Percentiles rank a stretch among this genome's conserved stretches.
phyloP scores from a whole-genome alignment of 176 grass and related monocot genomes.

The Cenchrus purpureus region DNA sequence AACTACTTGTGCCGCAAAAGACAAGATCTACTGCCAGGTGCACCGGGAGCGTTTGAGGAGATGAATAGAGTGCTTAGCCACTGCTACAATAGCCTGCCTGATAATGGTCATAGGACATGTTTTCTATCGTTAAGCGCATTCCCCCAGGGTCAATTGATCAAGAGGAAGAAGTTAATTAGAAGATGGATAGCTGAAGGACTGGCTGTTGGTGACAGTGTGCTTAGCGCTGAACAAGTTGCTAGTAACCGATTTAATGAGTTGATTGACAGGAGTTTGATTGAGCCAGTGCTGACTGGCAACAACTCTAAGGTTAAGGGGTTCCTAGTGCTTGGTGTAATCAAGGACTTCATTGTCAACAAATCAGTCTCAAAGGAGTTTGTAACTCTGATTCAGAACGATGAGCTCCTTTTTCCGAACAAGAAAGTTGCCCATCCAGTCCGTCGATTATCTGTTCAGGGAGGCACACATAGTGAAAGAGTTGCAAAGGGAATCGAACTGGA shows the following conservation, averaged over 20 bases:
- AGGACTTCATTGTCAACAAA: too few relatives aligned
- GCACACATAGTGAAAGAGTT: background rate
- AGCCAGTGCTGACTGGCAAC: background rate
- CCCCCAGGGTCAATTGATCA: background rate
- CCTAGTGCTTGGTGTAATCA: too few relatives aligned
- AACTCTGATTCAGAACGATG: too few relatives aligned
- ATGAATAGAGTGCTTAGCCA: background rate
- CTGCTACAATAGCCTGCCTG: background rate
- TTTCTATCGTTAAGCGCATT: background rate
- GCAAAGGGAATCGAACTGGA: background rate
- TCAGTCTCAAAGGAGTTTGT: too few relatives aligned
- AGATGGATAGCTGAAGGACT: slow-evolving; percentile 3
- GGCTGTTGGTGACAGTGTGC: background rate
- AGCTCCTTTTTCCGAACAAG: too few relatives aligned
- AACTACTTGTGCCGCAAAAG: too few relatives aligned
- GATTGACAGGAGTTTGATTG: background rate
- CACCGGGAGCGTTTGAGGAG: background rate
- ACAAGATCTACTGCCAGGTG: too few relatives aligned
- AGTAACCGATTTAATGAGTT: background rate
- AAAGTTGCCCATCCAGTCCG: background rate
- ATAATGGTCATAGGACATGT: background rate
- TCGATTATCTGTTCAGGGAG: background rate
- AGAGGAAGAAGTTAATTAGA: background rate
- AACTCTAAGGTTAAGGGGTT: too few relatives aligned
- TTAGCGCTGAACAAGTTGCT: background rate